phyloP scores from a whole-genome alignment of 2,329 filamentous ascomycete genomes.

The Cryphonectria japonica region DNA sequence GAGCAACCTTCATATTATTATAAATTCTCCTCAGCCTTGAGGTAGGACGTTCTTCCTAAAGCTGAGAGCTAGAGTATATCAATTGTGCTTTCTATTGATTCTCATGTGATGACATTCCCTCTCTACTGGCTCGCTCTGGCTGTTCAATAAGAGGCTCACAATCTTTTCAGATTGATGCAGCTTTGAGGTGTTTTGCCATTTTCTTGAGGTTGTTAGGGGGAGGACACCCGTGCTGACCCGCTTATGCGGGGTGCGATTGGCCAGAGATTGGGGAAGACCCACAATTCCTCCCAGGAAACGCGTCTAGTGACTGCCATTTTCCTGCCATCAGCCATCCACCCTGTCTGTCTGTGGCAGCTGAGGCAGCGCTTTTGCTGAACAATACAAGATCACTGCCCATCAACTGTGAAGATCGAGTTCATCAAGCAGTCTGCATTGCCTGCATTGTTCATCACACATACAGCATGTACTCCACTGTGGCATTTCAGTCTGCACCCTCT shows the following conservation, averaged over 20 bases:
- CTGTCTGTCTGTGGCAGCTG: conserved; percentile 7
- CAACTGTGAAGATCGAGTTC: background rate
- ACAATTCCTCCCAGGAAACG: conserved; percentile 2
- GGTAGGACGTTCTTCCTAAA: background rate
- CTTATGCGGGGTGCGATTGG: conserved; percentile 6
- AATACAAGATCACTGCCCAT: conserved; percentile 4
- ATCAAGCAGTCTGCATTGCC: conserved; percentile 1
- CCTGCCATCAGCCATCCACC: conserved; percentile 3
- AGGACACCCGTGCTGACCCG: background rate
- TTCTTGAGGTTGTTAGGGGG: background rate
- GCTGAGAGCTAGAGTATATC: background rate
- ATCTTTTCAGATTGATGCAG: background rate
- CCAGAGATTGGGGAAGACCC: background rate
- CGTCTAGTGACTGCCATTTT: conserved; percentile 11
- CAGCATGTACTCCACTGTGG: conserved; percentile 1
- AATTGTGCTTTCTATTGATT: background rate
- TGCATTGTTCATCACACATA: conserved; percentile 2
- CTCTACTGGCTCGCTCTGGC: background rate
- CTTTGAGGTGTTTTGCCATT: background rate
- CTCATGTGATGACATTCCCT: background rate
- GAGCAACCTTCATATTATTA: background rate
- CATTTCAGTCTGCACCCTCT: background rate
- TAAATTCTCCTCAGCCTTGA: background rate
- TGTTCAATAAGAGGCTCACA: background rate
- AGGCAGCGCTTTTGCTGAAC: conserved; percentile 5